Conservation (phyloP, 2,329 filamentous ascomycete species). For the Trichocomaceae sp. region DNA sequence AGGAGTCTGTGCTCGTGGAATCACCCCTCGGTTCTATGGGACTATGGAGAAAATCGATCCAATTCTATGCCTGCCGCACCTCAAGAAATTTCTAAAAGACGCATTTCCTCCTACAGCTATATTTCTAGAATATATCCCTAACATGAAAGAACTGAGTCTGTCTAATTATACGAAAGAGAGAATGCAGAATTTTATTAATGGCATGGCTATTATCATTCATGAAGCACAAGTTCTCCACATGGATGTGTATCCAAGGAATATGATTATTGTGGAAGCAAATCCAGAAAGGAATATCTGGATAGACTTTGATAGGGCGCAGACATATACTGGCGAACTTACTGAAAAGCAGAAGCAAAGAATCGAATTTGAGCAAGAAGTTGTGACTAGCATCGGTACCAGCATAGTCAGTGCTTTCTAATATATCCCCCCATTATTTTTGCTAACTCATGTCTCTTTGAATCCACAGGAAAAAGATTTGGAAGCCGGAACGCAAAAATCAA, state of each 20-base stretch:
- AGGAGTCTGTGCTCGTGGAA: not conserved
- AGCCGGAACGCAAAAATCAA: no score
- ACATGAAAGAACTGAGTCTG: slow-evolving; percentile 9
- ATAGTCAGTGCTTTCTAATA: no score
- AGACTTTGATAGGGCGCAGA: not conserved
- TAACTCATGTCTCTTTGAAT: no score
- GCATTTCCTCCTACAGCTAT: slow-evolving; percentile 15
- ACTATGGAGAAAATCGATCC: not conserved
- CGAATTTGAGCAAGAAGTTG: not conserved
- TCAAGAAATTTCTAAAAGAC: slow-evolving; percentile 12
- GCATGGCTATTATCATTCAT: not conserved
- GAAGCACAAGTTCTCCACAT: not conserved
- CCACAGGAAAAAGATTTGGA: no score
- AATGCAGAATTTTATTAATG: not conserved
- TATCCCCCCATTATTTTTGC: no score
- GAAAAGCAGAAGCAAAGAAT: not conserved
- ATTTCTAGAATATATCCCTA: slow-evolving; percentile 16
- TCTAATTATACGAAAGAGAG: slow-evolving; percentile 13
- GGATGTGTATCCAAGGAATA: not conserved
- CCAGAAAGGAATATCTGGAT: not conserved
- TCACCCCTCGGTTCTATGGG: not conserved
- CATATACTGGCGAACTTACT: not conserved
- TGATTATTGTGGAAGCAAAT: not conserved
- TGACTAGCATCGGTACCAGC: no score
- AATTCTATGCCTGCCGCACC: not conserved